phyloP scores from a whole-genome alignment of 73 alveolate genomes.

The Loxodes magnus region DNA sequence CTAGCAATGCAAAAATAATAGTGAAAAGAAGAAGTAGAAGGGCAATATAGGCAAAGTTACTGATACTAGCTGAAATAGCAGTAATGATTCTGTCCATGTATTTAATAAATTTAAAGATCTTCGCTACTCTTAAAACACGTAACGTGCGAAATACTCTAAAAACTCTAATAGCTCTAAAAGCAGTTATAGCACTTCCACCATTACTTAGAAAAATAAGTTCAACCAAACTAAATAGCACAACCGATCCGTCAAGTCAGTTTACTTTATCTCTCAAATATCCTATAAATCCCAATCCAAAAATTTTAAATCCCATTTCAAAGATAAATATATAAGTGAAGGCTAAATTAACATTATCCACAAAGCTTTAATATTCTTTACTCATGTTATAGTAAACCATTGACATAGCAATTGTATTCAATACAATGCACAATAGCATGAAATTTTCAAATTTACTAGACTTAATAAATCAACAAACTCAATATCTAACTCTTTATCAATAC shows the following conservation, averaged over 20 bases:
- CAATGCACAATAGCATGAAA: background rate
- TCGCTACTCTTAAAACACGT: conserved; percentile 18
- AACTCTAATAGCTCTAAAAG: conserved; percentile 47
- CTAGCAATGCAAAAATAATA: background rate
- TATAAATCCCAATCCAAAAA: conserved; percentile 61
- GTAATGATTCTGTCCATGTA: conserved; percentile 54
- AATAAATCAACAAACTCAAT: no score
- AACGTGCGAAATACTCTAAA: conserved; percentile 49
- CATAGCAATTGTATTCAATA: conserved; percentile 12
- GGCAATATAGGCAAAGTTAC: conserved; percentile 39
- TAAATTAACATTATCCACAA: conserved; percentile 20
- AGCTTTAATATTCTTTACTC: no score
- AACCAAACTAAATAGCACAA: conserved; percentile 7
- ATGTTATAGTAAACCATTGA: conserved; percentile 20
- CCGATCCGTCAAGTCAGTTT: conserved; percentile 28
- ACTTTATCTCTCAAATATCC: conserved; percentile 35
- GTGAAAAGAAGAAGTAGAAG: conserved; percentile 35
- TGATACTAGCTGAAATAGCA: conserved; percentile 30
- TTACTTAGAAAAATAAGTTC: conserved; percentile 28
- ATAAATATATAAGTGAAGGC: conserved; percentile 59
- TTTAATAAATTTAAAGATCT: conserved; percentile 24
- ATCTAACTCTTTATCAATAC: no score
- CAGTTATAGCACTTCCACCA: conserved; percentile 25
- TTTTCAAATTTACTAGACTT: no score
- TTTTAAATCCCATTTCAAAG: conserved; percentile 64